These are phyloP conservation scores for Pneumocystis wakefieldiae DNA, from an alignment of 1,139 yeast species.

Conservation along the genomic window DNA sequence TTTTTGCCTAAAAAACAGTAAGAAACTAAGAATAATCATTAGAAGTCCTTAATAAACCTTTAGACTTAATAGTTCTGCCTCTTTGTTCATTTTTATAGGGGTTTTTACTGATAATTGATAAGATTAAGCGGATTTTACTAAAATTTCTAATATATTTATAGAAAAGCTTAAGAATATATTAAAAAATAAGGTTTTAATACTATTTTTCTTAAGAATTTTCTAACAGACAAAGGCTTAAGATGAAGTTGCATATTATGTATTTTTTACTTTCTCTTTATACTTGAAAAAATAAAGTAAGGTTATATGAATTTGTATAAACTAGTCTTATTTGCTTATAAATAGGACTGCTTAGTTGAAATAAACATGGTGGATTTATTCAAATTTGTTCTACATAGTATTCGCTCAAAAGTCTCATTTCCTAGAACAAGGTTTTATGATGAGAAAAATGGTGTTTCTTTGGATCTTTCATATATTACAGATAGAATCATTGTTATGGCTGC, in stretches of 20 bases:
- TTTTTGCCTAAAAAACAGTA: neutral
- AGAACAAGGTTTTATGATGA: slow-evolving; percentile 4
- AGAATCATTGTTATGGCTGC: slow-evolving; percentile 56
- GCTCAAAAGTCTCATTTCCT: neutral
- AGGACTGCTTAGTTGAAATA: neutral
- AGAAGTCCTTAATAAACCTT: neutral
- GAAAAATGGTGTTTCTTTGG: slow-evolving; percentile 25
- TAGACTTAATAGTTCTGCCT: neutral
- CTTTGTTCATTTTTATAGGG: neutral
- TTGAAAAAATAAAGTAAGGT: no score
- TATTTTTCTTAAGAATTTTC: no score
- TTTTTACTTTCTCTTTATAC: no score
- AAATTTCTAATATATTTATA: no score
- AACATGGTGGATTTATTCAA: neutral
- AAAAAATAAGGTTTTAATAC: no score
- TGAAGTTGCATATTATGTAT: no score
- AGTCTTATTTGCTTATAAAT: neutral
- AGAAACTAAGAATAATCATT: neutral
- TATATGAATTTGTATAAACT: neutral
- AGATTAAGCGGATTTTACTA: no score
- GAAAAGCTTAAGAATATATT: no score
- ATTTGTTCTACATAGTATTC: neutral
- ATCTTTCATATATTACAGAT: slow-evolving; percentile 49
- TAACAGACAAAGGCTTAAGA: no score
- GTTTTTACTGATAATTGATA: no score